phyloP scores from a whole-genome alignment of 768 basidiomycete genomes.

The Pisolithus sp. region DNA sequence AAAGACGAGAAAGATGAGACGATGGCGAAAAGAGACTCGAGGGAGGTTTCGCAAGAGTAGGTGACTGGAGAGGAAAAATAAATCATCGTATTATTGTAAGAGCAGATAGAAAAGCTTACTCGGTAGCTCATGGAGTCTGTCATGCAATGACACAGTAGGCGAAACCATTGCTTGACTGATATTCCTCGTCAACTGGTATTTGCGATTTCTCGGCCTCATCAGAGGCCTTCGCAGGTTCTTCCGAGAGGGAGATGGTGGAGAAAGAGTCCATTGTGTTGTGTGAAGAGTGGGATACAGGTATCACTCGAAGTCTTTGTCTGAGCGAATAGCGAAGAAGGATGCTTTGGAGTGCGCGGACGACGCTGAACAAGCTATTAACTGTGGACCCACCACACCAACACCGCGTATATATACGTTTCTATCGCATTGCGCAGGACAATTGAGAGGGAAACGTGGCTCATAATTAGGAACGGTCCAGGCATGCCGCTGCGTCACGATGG shows the following conservation, averaged over 20 bases:
- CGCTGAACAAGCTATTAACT: conserved; percentile 1
- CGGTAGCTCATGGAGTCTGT: background rate
- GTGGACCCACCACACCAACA: background rate
- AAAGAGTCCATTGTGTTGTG: conserved; percentile 16
- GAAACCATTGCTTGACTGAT: background rate
- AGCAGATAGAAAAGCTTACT: conserved; percentile 8
- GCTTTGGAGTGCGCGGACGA: conserved; percentile 4
- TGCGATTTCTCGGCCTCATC: conserved; percentile 1
- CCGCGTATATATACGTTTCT: conserved; percentile 10
- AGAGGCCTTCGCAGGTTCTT: background rate
- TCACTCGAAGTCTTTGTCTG: background rate
- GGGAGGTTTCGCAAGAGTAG: background rate
- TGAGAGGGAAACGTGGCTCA: background rate
- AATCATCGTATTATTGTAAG: background rate
- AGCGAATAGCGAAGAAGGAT: background rate
- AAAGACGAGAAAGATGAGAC: background rate
- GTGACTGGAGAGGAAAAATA: conserved; percentile 1
- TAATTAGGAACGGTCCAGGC: conserved; percentile 1
- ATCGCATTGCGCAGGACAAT: conserved; percentile 12
- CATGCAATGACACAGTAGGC: conserved; percentile 15
- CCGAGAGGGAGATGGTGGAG: background rate
- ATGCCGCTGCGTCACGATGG: conserved; percentile 2
- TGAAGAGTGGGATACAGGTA: background rate
- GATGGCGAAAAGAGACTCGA: background rate
- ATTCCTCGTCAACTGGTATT: conserved; percentile 10